Percentiles rank a stretch among this genome's conserved stretches.
phyloP scores from a whole-genome alignment of 805 yeast species.

The Yamadazyma insecticola region DNA sequence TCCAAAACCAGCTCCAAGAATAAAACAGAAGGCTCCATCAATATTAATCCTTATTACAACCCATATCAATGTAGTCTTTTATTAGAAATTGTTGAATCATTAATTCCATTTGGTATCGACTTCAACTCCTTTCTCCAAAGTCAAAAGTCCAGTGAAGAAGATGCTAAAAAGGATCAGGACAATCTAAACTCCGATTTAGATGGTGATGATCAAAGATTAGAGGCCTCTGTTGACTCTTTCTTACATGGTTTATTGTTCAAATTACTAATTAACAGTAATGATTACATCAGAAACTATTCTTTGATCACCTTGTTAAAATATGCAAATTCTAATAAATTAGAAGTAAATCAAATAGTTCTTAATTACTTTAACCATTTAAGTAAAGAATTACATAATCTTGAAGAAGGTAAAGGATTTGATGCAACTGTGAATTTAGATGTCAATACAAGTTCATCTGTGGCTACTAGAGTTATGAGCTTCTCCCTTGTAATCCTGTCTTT shows the following conservation, averaged over 20 bases:
- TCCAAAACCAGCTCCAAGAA: neutral
- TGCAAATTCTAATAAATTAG: conserved; percentile 26
- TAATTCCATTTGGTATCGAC: conserved; percentile 33
- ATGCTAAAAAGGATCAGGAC: conserved; percentile 5
- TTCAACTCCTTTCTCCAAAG: conserved; percentile 20
- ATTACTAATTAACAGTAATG: conserved; percentile 28
- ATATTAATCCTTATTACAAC: conserved; percentile 24
- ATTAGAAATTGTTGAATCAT: conserved; percentile 22
- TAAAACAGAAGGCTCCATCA: conserved; percentile 8
- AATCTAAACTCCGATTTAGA: conserved; percentile 7
- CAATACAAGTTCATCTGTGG: conserved; percentile 7
- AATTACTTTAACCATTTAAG: conserved; percentile 27
- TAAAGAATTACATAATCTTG: conserved; percentile 6
- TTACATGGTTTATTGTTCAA: conserved; percentile 26
- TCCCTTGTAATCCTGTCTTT: conserved; percentile 33
- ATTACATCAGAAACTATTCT: conserved; percentile 32
- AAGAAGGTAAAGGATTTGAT: conserved; percentile 5
- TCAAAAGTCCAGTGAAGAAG: conserved; percentile 5
- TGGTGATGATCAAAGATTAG: conserved; percentile 17
- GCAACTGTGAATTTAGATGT: conserved; percentile 5
- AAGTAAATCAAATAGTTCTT: conserved; percentile 31
- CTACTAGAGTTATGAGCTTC: conserved; percentile 25
- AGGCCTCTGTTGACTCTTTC: conserved; percentile 18
- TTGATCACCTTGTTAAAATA: conserved; percentile 26
- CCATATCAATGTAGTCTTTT: conserved; percentile 30